Conservation (phyloP, 1,284 basidiomycete species). For the Naganishia liquefaciens region DNA sequence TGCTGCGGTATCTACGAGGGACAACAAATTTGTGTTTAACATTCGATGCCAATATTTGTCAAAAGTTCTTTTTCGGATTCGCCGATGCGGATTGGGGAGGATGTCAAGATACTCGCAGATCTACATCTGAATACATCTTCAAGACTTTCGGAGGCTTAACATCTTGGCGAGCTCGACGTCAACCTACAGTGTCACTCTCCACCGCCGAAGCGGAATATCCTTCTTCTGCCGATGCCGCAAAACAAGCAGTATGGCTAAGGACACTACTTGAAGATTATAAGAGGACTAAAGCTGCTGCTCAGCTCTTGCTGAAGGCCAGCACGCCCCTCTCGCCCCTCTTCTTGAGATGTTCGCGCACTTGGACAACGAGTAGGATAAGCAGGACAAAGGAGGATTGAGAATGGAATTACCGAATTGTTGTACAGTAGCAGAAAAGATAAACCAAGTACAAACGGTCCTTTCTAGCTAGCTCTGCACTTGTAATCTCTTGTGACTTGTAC, state of each 20-base stretch:
- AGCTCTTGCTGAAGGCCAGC: too few species aligned
- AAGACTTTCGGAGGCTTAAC: slow-evolving; percentile 45
- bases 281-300: too few species aligned
- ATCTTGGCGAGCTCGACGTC: slow-evolving; percentile 54
- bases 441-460: too few species aligned
- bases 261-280: slow-evolving; percentile 36
- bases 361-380: too few species aligned
- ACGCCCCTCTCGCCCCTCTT: too few species aligned
- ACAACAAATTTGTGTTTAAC: slow-evolving; percentile 26
- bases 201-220: slow-evolving; percentile 57
- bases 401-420: too few species aligned
- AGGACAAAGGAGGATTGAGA: too few species aligned
- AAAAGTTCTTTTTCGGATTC: too few species aligned
- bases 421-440: too few species aligned
- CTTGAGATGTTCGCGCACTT: too few species aligned
- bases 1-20: slow-evolving; percentile 5
- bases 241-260: slow-evolving; percentile 54
- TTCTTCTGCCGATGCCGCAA: slow-evolving; percentile 57
- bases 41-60: slow-evolving; percentile 43
- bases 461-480: slow-evolving; percentile 21
- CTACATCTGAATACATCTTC: slow-evolving; percentile 53
- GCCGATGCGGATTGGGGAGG: slow-evolving; percentile 28
- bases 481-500: too few species aligned
- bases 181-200: slow-evolving; percentile 51
- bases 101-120: slow-evolving; percentile 36